Evolutionary conservation across 495 filamentous ascomycete genomes (phyloP).

Genomic region (Penicillium pulvis): DNA sequence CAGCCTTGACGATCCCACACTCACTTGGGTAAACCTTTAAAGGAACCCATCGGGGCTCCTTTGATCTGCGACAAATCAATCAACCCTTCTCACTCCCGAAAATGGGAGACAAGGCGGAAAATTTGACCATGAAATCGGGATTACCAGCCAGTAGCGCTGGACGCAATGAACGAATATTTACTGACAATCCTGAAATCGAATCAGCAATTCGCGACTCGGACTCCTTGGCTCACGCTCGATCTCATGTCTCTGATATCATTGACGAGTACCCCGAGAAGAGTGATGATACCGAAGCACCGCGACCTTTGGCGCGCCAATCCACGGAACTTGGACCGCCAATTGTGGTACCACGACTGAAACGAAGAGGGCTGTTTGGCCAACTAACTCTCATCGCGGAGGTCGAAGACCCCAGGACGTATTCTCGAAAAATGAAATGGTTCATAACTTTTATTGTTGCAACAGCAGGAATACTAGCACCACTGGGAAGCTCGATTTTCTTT

Average conservation of each 20-base stretch:
- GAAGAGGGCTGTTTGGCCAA: constrained; percentile 74
- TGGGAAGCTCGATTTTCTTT: constrained; percentile 83
- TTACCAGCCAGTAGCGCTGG: neutral
- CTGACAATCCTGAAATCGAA: neutral
- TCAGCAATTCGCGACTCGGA: constrained; percentile 11
- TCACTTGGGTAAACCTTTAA: neutral
- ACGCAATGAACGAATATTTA: neutral
- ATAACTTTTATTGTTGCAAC: constrained; percentile 80
- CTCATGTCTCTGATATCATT: constrained; percentile 15
- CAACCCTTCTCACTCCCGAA: neutral
- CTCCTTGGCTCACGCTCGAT: constrained; percentile 8
- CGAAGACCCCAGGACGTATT: constrained; percentile 72
- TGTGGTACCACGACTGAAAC: constrained; percentile 62
- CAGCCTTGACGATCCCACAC: neutral
- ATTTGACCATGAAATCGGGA: neutral
- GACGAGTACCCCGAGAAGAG: constrained; percentile 21
- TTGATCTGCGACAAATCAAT: neutral
- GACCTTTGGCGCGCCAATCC: constrained; percentile 16
- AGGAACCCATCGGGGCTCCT: neutral
- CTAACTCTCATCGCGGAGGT: constrained; percentile 83
- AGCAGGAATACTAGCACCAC: constrained; percentile 74
- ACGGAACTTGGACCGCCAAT: constrained; percentile 34
- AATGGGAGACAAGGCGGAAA: neutral
- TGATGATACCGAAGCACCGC: constrained; percentile 19
- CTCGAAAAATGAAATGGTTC: constrained; percentile 74